phyloP scores from a whole-genome alignment of 352 stramenopile species.

The Phytopythium vexans region DNA sequence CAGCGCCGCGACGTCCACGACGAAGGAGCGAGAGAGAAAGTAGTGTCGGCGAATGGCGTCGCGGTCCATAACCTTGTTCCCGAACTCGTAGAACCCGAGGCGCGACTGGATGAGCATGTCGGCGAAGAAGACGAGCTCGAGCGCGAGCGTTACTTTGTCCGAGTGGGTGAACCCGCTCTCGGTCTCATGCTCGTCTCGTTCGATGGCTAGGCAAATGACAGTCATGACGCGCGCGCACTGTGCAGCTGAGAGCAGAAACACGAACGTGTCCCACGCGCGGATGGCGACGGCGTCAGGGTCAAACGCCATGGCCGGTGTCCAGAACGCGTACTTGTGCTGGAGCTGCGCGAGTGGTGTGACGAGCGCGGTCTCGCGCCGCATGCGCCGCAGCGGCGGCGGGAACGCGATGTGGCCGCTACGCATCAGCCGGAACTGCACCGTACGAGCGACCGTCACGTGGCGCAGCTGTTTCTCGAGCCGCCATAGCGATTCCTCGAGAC shows the following conservation, averaged over 20 bases:
- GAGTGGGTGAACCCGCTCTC: constrained; percentile 12
- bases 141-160: constrained; percentile 27
- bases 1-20: constrained; percentile 38
- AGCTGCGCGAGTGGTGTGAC: constrained; percentile 12
- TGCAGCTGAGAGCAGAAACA: constrained; percentile 33
- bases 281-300: constrained; percentile 51
- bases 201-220: constrained; percentile 42
- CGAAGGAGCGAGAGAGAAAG: constrained; percentile 33
- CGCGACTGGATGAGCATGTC: constrained; percentile 49
- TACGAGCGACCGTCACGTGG: constrained; percentile 21
- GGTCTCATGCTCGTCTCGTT: not conserved
- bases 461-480: constrained; percentile 28
- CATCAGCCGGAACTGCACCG: constrained; percentile 25
- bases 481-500: constrained; percentile 21
- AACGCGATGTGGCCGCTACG: constrained; percentile 9
- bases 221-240: constrained; percentile 46
- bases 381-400: constrained; percentile 1
- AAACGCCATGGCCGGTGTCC: constrained; percentile 25
- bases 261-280: constrained; percentile 44
- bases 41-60: constrained; percentile 37
- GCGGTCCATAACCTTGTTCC: constrained; percentile 63
- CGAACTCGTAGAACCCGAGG: constrained; percentile 59
- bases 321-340: constrained; percentile 26
- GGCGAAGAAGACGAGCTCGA: constrained; percentile 45
- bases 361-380: constrained; percentile 2